Percentiles rank a stretch among this genome's conserved stretches.
These are phyloP conservation scores for Camillea tinctor DNA, from an alignment of 2,329 filamentous ascomycete genomes.

Conservation along the genomic window DNA sequence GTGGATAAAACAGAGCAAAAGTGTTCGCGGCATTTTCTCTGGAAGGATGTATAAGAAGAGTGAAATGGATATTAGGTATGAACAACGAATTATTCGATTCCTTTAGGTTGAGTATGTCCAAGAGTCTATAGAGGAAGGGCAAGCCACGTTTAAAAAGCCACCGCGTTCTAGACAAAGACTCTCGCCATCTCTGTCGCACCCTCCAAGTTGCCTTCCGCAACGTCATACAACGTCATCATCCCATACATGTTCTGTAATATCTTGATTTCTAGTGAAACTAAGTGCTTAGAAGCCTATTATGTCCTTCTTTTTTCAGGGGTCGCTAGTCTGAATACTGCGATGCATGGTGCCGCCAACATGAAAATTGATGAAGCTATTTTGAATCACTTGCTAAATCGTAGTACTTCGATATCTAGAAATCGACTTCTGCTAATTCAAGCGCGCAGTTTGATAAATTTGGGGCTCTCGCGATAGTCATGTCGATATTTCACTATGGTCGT, in stretches of 20 bases:
- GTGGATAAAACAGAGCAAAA: constrained; percentile 72
- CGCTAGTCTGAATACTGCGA: neutral
- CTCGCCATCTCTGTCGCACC: constrained; percentile 12
- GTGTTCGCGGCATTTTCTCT: constrained; percentile 47
- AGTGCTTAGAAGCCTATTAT: too few species aligned
- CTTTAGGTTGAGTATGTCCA: neutral
- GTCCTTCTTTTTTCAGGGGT: too few species aligned
- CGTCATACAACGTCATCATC: constrained; percentile 26
- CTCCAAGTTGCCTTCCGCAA: constrained; percentile 11
- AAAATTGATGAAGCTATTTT: neutral
- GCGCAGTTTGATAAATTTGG: too few species aligned
- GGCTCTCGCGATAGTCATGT: too few species aligned
- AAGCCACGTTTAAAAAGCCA: neutral
- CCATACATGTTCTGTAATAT: constrained; percentile 4
- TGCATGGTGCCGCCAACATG: neutral
- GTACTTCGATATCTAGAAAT: too few species aligned
- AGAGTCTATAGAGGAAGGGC: neutral
- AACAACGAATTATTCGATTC: neutral
- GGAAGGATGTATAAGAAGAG: neutral
- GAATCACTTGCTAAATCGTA: neutral
- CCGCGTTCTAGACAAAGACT: neutral
- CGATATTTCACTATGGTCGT: too few species aligned
- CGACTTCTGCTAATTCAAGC: too few species aligned
- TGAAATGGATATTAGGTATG: neutral
- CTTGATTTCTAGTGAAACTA: neutral